phyloP scores from a whole-genome alignment of 371 early-diverging fungal genomes.

The Coemansia sp. region DNA sequence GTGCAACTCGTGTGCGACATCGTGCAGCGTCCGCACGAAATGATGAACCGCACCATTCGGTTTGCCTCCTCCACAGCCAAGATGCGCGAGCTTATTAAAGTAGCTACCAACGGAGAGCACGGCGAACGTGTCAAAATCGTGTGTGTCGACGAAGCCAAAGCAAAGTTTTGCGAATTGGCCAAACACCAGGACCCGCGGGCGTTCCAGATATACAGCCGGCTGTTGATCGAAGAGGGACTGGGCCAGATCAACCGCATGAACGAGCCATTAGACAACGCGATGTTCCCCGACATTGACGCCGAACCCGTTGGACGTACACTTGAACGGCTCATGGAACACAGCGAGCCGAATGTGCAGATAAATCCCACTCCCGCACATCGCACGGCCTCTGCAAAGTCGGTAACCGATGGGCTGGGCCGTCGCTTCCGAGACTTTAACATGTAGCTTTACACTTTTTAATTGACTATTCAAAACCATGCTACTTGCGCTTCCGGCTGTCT shows the following conservation, averaged over 20 bases:
- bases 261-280: conserved; percentile 34
- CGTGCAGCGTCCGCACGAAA: conserved; percentile 29
- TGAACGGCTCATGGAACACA: conserved; percentile 11
- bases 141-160: conserved; percentile 31
- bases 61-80: conserved; percentile 32
- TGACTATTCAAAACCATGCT: background rate
- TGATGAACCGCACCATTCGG: conserved; percentile 33
- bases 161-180: conserved; percentile 27
- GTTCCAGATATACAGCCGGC: conserved; percentile 30
- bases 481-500: background rate
- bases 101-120: conserved; percentile 27
- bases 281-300: conserved; percentile 33
- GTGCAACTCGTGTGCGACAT: conserved; percentile 16
- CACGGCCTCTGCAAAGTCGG: conserved; percentile 12
- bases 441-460: background rate
- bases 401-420: conserved; percentile 30
- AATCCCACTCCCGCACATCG: conserved; percentile 14
- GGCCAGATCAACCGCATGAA: conserved; percentile 28
- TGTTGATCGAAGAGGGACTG: conserved; percentile 46
- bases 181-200: conserved; percentile 24
- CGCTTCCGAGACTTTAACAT: background rate
- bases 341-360: background rate
- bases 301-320: conserved; percentile 26
- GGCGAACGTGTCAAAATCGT: conserved; percentile 33
- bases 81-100: conserved; percentile 41